Conservation (phyloP, 106 monocot species). For the Dendrobium officinale region DNA sequence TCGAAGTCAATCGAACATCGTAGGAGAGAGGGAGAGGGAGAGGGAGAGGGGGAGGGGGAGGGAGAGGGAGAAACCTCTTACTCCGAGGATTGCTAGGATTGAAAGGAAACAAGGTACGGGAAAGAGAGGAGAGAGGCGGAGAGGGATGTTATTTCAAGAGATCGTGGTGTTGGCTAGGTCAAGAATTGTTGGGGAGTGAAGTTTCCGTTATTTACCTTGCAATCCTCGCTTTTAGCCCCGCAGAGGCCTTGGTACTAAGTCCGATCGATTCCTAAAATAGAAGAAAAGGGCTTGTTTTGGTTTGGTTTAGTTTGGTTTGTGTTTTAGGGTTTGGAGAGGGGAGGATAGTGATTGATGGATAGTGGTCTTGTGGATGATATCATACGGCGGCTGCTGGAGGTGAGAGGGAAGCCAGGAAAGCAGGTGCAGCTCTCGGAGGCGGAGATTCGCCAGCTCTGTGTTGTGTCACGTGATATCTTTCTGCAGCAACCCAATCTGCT, state of each 20-base stretch:
- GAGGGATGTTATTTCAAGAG: slow-evolving; percentile 6
- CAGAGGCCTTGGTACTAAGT: background rate
- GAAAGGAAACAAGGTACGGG: background rate
- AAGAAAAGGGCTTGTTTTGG: background rate
- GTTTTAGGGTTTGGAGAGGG: slow-evolving; percentile 5
- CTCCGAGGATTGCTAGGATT: background rate
- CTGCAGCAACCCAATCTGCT: slow-evolving; percentile 19
- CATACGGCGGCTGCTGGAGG: slow-evolving; percentile 21
- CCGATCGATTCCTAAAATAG: background rate
- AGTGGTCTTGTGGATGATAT: slow-evolving; percentile 18
- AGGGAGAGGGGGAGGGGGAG: background rate
- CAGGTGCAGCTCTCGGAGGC: slow-evolving; percentile 31
- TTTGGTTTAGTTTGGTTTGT: background rate
- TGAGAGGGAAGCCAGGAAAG: slow-evolving; percentile 17
- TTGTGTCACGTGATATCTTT: slow-evolving; percentile 19
- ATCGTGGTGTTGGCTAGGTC: background rate
- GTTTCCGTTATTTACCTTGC: background rate
- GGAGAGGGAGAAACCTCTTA: too few relatives aligned
- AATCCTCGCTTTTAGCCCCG: background rate
- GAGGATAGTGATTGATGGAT: slow-evolving; percentile 10
- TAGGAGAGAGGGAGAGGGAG: background rate
- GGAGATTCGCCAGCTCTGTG: slow-evolving; percentile 22
- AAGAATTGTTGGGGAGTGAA: background rate
- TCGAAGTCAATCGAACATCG: too few relatives aligned
- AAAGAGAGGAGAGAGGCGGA: background rate